phyloP scores from a whole-genome alignment of 768 basidiomycete species.

The Kwoniella botswanensis region DNA sequence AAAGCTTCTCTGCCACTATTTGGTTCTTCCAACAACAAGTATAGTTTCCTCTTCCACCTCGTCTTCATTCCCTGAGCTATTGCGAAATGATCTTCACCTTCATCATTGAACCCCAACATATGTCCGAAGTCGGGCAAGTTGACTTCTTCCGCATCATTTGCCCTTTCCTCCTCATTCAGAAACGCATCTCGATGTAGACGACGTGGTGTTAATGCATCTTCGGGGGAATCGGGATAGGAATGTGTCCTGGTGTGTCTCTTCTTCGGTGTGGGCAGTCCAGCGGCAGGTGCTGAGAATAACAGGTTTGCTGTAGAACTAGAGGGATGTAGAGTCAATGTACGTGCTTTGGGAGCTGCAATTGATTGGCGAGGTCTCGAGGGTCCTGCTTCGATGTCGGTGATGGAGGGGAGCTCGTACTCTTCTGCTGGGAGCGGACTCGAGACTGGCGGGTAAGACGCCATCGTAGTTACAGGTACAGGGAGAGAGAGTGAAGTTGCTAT shows the following conservation, averaged over 20 bases:
- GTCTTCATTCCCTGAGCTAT: slow-evolving; percentile 44
- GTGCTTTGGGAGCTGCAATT: slow-evolving; percentile 5
- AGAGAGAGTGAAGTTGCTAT: not conserved
- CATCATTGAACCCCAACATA: slow-evolving; percentile 53
- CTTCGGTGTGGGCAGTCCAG: slow-evolving; percentile 5
- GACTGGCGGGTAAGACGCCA: slow-evolving; percentile 37
- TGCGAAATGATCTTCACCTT: slow-evolving; percentile 55
- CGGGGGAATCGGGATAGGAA: slow-evolving; percentile 28
- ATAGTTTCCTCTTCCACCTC: slow-evolving; percentile 69
- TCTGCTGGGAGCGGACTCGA: slow-evolving; percentile 27
- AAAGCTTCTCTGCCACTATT: slow-evolving; percentile 78
- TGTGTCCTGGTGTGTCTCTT: slow-evolving; percentile 23
- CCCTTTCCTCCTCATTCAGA: slow-evolving; percentile 27
- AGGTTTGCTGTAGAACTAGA: slow-evolving; percentile 27
- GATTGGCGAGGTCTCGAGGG: slow-evolving; percentile 24
- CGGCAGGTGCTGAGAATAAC: slow-evolving; percentile 32
- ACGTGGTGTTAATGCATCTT: slow-evolving; percentile 26
- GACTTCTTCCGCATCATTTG: slow-evolving; percentile 44
- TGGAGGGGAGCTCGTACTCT: slow-evolving; percentile 40
- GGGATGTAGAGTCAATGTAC: slow-evolving; percentile 34
- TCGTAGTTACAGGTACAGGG: not conserved
- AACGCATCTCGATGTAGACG: slow-evolving; percentile 22
- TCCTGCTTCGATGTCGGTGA: slow-evolving; percentile 26
- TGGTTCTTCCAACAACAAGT: slow-evolving; percentile 77
- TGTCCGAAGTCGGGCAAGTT: slow-evolving; percentile 54